Base-by-base conservation (phyloP, 345 rosid species). In the Eutrema japonicum region DNA sequence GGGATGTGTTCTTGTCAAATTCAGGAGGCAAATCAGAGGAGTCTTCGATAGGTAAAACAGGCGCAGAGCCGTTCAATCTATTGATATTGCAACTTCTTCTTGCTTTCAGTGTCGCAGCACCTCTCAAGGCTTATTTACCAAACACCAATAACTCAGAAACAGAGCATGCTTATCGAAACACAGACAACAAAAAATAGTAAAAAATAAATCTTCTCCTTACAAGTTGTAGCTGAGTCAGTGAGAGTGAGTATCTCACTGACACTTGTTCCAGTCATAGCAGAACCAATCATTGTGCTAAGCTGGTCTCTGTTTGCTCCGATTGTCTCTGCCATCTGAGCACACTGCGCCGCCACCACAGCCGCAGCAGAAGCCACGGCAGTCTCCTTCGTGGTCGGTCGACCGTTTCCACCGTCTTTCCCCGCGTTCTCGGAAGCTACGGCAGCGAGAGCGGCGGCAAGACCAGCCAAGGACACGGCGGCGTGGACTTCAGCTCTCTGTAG, bases 391-490 rank as follows among this genome's bases (percentile, higher is more conserved):
- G 73, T 72, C 1, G 77, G 33, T 55, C 13, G 42, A 16, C 64
- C 70, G 37, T 58, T 60, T 3, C 71, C 65, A 5, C 76, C 64
- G 6, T 76, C 80, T 40, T 68, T 73, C 56, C 46, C 82, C 0
- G 86, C 75, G 61, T 82, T 85, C 68, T 88, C 89, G 1, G 92
- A 90, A 6, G 96, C 89, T 65, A 93, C 85, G 14, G 97, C 87
- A 10, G 94, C 96, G 2, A 91, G 80, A 62, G 93, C 88, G 6
- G 98, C 93, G 1, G 98, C 98, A 3, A 91, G 71, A 5, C 98
- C 91, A 0, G 98, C 98, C 18, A 94, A 85, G 10, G 96, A 87
- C 33, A 94, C 71, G 3, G 97, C 97, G 3, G 98, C 97, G n/a
- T 94, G 95, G 2, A 89, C 93, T 81, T 94, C 86, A 7, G 97